These are phyloP conservation scores for Steccherinum ochraceum DNA, from an alignment of 768 basidiomycete species.

Conservation along the genomic window DNA sequence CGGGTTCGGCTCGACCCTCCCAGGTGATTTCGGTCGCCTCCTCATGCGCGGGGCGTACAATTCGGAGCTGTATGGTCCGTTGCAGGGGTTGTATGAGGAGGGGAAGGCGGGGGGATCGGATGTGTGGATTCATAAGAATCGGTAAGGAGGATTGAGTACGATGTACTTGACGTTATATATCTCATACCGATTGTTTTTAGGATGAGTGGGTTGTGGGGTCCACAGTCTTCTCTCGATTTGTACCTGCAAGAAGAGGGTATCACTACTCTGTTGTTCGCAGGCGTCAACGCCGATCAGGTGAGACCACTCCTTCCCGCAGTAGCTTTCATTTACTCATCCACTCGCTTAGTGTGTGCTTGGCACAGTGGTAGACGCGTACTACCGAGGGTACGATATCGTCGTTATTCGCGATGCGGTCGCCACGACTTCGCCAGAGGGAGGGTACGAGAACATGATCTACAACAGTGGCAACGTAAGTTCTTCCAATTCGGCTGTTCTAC, in stretches of 20 bases:
- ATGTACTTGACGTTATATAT: background rate
- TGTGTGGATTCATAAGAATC: constrained; percentile 69
- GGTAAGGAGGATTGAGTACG: too few relatives aligned
- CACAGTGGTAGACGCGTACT: constrained; percentile 59
- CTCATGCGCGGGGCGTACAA: constrained; percentile 55
- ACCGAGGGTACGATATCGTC: constrained; percentile 57
- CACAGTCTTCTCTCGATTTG: constrained; percentile 54
- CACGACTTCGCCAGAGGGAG: constrained; percentile 56
- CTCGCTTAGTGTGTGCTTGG: constrained; percentile 55
- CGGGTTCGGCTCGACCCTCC: constrained; percentile 47
- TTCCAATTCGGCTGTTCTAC: background rate
- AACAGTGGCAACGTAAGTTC: constrained; percentile 47
- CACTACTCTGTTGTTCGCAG: constrained; percentile 54
- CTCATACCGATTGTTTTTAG: constrained; percentile 23
- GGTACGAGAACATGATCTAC: constrained; percentile 49
- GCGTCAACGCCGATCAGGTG: constrained; percentile 66
- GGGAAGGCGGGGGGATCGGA: constrained; percentile 52
- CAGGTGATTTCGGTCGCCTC: constrained; percentile 46
- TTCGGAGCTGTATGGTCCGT: constrained; percentile 55
- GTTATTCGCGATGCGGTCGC: constrained; percentile 52
- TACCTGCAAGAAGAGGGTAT: constrained; percentile 60
- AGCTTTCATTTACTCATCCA: background rate
- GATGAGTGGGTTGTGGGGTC: constrained; percentile 63
- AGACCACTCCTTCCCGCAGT: background rate
- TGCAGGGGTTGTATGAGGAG: constrained; percentile 47